phyloP scores from a whole-genome alignment of 495 filamentous ascomycete species.

The Trichocladium antarcticum region DNA sequence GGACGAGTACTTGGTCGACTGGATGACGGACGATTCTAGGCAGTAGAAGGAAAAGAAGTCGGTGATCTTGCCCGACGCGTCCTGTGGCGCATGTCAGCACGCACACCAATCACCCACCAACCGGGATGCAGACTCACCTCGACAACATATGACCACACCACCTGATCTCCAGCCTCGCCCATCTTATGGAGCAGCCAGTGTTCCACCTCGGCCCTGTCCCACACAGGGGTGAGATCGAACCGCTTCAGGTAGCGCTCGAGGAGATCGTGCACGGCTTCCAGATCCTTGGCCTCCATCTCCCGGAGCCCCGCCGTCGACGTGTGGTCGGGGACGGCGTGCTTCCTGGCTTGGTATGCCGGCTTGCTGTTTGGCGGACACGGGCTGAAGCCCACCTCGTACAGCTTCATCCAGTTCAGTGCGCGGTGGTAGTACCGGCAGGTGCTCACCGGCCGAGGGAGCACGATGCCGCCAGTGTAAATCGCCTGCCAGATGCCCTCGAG shows the following conservation, averaged over 20 bases:
- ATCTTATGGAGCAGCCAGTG: constrained; percentile 76
- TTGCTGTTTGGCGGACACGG: constrained; percentile 71
- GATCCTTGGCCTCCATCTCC: constrained; percentile 69
- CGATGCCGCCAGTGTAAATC: constrained; percentile 84
- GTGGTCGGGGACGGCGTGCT: constrained; percentile 61
- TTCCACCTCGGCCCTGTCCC: constrained; percentile 63
- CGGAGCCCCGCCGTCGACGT: constrained; percentile 65
- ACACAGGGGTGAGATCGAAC: constrained; percentile 75
- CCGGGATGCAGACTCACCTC: constrained; percentile 41
- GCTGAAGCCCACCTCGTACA: constrained; percentile 86
- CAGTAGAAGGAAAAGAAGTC: constrained; percentile 96
- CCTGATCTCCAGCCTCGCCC: constrained; percentile 53
- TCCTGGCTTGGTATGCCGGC: constrained; percentile 64
- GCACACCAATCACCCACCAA: background rate
- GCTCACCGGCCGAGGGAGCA: constrained; percentile 79
- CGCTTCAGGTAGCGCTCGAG: constrained; percentile 66
- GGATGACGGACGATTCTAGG: constrained; percentile 85
- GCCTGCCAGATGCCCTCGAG: constrained; percentile 76
- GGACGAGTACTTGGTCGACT: constrained; percentile 58
- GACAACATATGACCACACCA: constrained; percentile 85
- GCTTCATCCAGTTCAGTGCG: constrained; percentile 84
- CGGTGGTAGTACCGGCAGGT: constrained; percentile 94
- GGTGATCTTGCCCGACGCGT: constrained; percentile 59
- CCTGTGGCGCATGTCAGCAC: constrained; percentile 18
- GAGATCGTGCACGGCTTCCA: constrained; percentile 63